These are phyloP conservation scores for Lachnellula subtilissima DNA, from an alignment of 2,329 filamentous ascomycete species.

Conservation along the genomic window DNA sequence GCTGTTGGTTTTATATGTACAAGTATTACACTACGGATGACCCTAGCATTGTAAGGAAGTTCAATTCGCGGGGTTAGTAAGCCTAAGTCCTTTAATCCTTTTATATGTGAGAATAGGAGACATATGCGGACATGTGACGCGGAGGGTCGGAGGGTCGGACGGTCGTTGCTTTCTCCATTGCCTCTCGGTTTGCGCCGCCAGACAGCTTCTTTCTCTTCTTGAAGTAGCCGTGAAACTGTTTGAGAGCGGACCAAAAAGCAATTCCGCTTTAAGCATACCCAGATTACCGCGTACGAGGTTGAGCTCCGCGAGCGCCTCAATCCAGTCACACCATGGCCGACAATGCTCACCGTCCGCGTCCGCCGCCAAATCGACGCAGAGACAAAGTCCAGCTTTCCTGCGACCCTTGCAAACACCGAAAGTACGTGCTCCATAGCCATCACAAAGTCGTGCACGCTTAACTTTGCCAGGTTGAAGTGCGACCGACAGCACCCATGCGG, in stretches of 20 bases:
- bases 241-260: background rate
- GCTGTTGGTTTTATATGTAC: no score
- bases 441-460: slow-evolving; percentile 15
- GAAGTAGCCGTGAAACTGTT: background rate
- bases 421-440: slow-evolving; percentile 25
- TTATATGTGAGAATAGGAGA: slow-evolving; percentile 15
- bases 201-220: slow-evolving; percentile 15
- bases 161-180: slow-evolving; percentile 14
- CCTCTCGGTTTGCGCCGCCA: slow-evolving; percentile 13
- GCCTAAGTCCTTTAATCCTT: background rate
- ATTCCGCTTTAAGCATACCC: background rate
- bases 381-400: slow-evolving; percentile 31
- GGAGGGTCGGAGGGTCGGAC: slow-evolving; percentile 20
- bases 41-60: no score
- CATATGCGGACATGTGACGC: slow-evolving; percentile 8
- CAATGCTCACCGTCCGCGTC: slow-evolving; percentile 24
- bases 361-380: slow-evolving; percentile 24
- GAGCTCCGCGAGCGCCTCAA: slow-evolving; percentile 16
- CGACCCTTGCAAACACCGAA: slow-evolving; percentile 27
- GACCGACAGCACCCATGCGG: slow-evolving; percentile 30
- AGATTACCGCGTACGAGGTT: slow-evolving; percentile 4
- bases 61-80: no score
- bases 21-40: slow-evolving; percentile 1
- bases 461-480: slow-evolving; percentile 26
- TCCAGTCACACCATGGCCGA: slow-evolving; percentile 20